These are phyloP conservation scores for Aspergillus sclerotialis DNA, from an alignment of 2,329 filamentous ascomycete species.

Conservation along the genomic window DNA sequence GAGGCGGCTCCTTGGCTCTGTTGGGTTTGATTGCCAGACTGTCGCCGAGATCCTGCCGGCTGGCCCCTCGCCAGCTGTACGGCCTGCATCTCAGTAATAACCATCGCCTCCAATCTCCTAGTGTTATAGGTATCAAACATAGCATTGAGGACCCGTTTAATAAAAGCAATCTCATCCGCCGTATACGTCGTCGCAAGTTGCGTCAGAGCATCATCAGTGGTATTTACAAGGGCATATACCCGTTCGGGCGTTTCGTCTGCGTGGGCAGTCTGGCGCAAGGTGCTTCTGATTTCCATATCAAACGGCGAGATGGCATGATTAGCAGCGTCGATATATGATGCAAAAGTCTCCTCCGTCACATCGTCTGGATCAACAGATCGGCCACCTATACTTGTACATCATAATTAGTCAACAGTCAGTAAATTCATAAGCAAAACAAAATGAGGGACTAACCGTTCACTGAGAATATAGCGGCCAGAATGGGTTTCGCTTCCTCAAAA, in stretches of 20 bases:
- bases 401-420: not conserved
- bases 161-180: slow-evolving; percentile 79
- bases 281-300: slow-evolving; percentile 79
- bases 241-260: slow-evolving; percentile 36
- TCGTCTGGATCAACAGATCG: slow-evolving; percentile 50
- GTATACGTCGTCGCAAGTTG: slow-evolving; percentile 77
- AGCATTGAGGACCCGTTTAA: slow-evolving; percentile 78
- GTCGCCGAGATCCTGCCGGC: slow-evolving; percentile 37
- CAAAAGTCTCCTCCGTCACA: slow-evolving; percentile 62
- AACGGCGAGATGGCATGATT: slow-evolving; percentile 69
- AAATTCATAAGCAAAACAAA: not conserved
- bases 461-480: slow-evolving; percentile 70
- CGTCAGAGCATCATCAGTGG: slow-evolving; percentile 72
- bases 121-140: slow-evolving; percentile 92
- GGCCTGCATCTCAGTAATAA: slow-evolving; percentile 71
- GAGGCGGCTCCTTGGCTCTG: slow-evolving; percentile 26
- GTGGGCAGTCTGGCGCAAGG: slow-evolving; percentile 57
- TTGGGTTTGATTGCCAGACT: slow-evolving; percentile 35
- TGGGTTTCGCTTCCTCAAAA: slow-evolving; percentile 61
- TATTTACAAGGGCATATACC: slow-evolving; percentile 83
- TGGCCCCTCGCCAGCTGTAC: slow-evolving; percentile 55
- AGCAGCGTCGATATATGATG: slow-evolving; percentile 61
- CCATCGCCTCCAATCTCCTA: slow-evolving; percentile 71
- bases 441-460: slow-evolving; percentile 39
- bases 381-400: slow-evolving; percentile 27